Base-by-base conservation (phyloP, 2,329 filamentous ascomycete species). In the Allantophomopsis cytisporea region DNA sequence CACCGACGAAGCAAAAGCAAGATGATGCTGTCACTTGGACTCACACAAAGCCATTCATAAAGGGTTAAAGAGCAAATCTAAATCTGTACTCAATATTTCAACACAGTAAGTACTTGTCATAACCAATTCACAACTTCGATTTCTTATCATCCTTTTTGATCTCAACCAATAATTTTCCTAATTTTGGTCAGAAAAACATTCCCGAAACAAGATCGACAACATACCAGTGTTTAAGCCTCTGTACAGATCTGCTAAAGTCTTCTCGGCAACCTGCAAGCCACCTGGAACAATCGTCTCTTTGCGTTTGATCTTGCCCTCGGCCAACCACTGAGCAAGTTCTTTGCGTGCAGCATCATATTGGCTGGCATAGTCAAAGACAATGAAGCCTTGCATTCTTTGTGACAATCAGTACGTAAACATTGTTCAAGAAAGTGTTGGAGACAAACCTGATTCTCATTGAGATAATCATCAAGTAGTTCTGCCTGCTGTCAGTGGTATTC, bases 271-370 rank as follows among this genome's bases (percentile, higher is more conserved):
- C 42, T 63, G 60, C 11, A 87, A 58, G 1, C 82, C 82, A n/a
- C 81, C 81, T 49, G 70, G 70, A 44, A 86, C 58, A 41, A 88
- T 70, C 2, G 77, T 79, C 58, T 86, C 80, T 54, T 78, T 77
- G 41, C 76, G 62, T 68, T 83, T 75, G 45, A 88, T 58, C 61
- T 78, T 83, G 37, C 83, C 83, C 54, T 84, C 74, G 2, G 63
- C 61, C n/a, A 85, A 54, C 81, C 82, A 87, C 45, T 71, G 57
- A 1, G 68, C 68, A 12, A 87, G 61, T 49, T 85, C 67, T 52
- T 69, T 62, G 47, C 70, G 60, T 1, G 79, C 83, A 33, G 60
- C 55, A 0, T 65, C 52, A 53, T 71, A 82, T 50, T 79, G 65
- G 39, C 69, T 61, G 4, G 56, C 59, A 51, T 69, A 83, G 55